Percentiles rank a stretch among this genome's conserved stretches.
Conservation (phyloP, 179 eudicot species). For the Sideroxylon spinosum region DNA sequence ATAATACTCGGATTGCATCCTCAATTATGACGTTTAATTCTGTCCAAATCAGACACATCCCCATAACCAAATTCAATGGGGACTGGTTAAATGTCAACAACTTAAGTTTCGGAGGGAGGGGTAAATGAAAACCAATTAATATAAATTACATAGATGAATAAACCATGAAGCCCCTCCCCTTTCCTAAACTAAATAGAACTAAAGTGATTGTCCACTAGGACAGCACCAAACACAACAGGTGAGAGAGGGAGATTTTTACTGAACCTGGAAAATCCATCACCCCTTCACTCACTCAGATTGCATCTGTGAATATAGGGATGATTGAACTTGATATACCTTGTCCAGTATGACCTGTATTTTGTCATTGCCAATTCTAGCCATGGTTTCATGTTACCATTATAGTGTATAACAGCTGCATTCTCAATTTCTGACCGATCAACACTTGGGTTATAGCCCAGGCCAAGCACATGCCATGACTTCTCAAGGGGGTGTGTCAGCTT, state of each 20-base stretch:
- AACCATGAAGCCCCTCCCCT: slow-evolving; percentile 28
- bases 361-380: slow-evolving; percentile 86
- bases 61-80: neutral
- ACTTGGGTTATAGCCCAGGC: slow-evolving; percentile 77
- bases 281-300: slow-evolving; percentile 50
- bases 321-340: slow-evolving; percentile 67
- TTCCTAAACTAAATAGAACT: slow-evolving; percentile 9
- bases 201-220: neutral
- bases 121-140: slow-evolving; percentile 7
- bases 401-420: slow-evolving; percentile 75
- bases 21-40: neutral
- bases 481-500: slow-evolving; percentile 67
- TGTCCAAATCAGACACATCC: slow-evolving; percentile 9
- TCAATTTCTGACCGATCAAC: slow-evolving; percentile 59
- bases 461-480: slow-evolving; percentile 88
- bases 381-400: slow-evolving; percentile 91
- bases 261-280: neutral
- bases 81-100: slow-evolving; percentile 13
- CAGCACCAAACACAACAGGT: neutral
- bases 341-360: slow-evolving; percentile 70
- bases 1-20: neutral
- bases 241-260: neutral
- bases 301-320: slow-evolving; percentile 66
- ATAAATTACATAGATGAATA: slow-evolving; percentile 40
- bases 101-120: neutral